Evolutionary conservation across 2,329 filamentous ascomycete species (phyloP).

Genomic region (Volutella citrinella): DNA sequence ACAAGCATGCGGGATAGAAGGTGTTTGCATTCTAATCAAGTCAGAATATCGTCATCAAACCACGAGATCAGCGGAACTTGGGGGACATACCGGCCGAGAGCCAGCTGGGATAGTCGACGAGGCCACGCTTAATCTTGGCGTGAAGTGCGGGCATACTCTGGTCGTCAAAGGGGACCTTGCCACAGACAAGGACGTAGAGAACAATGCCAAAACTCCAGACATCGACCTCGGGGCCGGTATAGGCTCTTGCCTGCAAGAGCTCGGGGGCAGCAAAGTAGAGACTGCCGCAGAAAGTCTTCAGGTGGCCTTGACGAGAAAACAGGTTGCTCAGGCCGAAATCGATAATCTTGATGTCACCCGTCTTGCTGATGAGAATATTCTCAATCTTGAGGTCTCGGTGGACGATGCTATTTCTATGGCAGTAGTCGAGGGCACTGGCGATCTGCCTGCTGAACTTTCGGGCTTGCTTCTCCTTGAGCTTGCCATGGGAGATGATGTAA

Average conservation of each 20-base stretch:
- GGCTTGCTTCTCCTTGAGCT: constrained; percentile 96
- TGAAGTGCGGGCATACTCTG: constrained; percentile 98
- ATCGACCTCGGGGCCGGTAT: constrained; percentile 94
- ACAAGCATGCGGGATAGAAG: constrained; percentile 94
- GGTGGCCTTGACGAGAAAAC: constrained; percentile 77
- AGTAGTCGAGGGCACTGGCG: constrained; percentile 93
- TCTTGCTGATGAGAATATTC: constrained; percentile 99
- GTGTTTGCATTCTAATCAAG: constrained; percentile 76
- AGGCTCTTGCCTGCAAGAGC: constrained; percentile 86
- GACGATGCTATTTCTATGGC: constrained; percentile 96
- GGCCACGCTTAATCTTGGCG: constrained; percentile 96
- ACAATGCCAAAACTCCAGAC: constrained; percentile 99
- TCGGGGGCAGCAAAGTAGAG: constrained; percentile 97
- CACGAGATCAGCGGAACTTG: background rate
- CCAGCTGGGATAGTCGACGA: constrained; percentile 94
- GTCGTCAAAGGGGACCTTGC: constrained; percentile 97
- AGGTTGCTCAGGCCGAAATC: constrained; percentile 97
- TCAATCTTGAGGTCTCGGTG: constrained; percentile 98
- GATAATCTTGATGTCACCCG: constrained; percentile 98
- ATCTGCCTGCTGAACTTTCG: constrained; percentile 98
- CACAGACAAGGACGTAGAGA: constrained; percentile 92
- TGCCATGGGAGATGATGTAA: constrained; percentile 98
- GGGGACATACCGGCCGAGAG: constrained; percentile 71
- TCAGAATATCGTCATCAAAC: constrained; percentile 31
- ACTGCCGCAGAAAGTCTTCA: constrained; percentile 97